Evolutionary conservation across 176 grass and related monocot genomes (phyloP).

Genomic region (Aegilops bicornis): DNA sequence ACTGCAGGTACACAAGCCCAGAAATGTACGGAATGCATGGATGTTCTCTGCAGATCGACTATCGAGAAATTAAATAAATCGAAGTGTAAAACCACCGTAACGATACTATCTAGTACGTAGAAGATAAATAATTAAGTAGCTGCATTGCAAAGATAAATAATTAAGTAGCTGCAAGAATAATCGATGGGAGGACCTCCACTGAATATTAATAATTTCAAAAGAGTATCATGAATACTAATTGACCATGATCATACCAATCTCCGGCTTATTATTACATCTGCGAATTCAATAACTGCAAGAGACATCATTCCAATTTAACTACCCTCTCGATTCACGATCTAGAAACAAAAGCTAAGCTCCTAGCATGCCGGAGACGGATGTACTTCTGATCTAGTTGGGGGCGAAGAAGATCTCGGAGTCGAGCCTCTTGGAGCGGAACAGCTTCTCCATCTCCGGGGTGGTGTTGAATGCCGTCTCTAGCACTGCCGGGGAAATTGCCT

Average conservation of each 20-base stretch:
- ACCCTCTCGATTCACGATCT: background rate
- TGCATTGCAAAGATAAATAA: no score
- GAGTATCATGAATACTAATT: no score
- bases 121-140: no score
- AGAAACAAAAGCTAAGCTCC: background rate
- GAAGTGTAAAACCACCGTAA: no score
- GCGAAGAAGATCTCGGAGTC: slow-evolving; percentile 54
- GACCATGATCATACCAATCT: background rate
- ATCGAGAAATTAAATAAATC: no score
- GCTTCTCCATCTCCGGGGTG: slow-evolving; percentile 46
- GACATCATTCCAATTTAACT: background rate
- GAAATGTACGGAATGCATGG: no score
- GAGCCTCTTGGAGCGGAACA: slow-evolving; percentile 49
- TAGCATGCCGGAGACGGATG: background rate
- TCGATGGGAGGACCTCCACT: no score
- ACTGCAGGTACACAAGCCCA: no score
- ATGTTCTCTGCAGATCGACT: no score
- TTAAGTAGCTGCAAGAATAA: no score
- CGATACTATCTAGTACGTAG: no score
- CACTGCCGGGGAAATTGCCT: slow-evolving; percentile 45
- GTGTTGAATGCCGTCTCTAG: slow-evolving; percentile 44
- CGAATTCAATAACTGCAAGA: background rate
- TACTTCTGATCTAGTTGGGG: background rate
- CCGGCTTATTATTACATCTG: background rate
- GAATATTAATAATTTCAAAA: no score